These are phyloP conservation scores for Paraphaeosphaeria minitans DNA, from an alignment of 2,329 filamentous ascomycete genomes.

Conservation along the genomic window DNA sequence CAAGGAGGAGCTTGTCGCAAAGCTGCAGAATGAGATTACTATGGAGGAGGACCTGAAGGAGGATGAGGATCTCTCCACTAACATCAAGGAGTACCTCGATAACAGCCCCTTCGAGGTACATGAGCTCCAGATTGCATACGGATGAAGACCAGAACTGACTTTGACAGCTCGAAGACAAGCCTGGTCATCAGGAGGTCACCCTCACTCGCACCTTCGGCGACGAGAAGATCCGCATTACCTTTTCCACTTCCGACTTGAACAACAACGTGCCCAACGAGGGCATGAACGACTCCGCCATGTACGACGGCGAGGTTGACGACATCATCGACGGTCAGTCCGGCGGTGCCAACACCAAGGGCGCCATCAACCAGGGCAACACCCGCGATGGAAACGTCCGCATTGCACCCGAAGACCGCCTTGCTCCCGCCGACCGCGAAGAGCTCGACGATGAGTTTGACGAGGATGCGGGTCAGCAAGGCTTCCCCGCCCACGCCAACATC, in stretches of 20 bases:
- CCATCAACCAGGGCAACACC: slow-evolving; percentile 60
- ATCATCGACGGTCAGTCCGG: slow-evolving; percentile 56
- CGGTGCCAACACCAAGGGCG: slow-evolving; percentile 61
- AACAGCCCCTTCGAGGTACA: slow-evolving; percentile 79
- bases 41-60: slow-evolving; percentile 82
- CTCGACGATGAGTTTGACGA: slow-evolving; percentile 62
- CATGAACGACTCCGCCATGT: slow-evolving; percentile 62
- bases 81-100: slow-evolving; percentile 85
- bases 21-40: slow-evolving; percentile 66
- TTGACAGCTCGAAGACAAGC: slow-evolving; percentile 68
- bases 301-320: slow-evolving; percentile 53
- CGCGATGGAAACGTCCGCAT: slow-evolving; percentile 59
- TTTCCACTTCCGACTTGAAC: slow-evolving; percentile 84
- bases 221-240: slow-evolving; percentile 86
- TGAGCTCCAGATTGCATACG: not conserved
- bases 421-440: slow-evolving; percentile 63
- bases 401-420: slow-evolving; percentile 60
- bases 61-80: slow-evolving; percentile 72
- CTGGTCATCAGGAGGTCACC: slow-evolving; percentile 85
- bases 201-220: slow-evolving; percentile 82
- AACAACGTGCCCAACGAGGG: slow-evolving; percentile 44
- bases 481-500: slow-evolving; percentile 83
- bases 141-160: slow-evolving; percentile 11
- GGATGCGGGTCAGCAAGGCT: slow-evolving; percentile 60
- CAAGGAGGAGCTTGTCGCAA: slow-evolving; percentile 81